A percentile compares a stretch with the other conserved stretches of the same genome.
Evolutionary conservation across 495 filamentous ascomycete species (phyloP).

Genomic region (Glarea lozoyensis): DNA sequence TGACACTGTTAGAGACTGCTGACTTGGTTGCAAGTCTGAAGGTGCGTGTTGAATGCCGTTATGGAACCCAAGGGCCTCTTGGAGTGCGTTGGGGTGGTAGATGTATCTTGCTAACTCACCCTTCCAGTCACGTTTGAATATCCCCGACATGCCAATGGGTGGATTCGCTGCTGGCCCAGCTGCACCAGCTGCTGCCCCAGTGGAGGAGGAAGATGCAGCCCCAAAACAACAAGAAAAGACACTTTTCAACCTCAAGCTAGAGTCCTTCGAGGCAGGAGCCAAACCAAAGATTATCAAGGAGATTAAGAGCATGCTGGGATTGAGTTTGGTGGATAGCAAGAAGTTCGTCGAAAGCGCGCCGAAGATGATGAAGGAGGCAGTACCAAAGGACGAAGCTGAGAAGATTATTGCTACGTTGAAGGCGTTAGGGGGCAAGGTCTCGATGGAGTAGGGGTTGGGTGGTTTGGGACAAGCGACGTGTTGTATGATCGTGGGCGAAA

Average conservation of each 20-base stretch:
- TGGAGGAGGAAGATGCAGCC: conserved; percentile 74
- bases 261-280: conserved; percentile 72
- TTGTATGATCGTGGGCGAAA: conserved; percentile 2
- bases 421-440: conserved; percentile 77
- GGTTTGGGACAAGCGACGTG: conserved; percentile 1
- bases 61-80: too few species aligned
- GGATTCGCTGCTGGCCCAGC: conserved; percentile 62
- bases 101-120: too few species aligned
- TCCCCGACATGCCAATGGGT: conserved; percentile 92
- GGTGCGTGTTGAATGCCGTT: too few species aligned
- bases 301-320: conserved; percentile 88
- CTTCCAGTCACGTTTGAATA: conserved; percentile 83
- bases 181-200: conserved; percentile 51
- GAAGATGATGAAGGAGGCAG: conserved; percentile 96
- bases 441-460: conserved; percentile 82
- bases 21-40: conserved; percentile 89
- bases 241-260: conserved; percentile 89
- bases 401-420: conserved; percentile 95
- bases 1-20: conserved; percentile 94
- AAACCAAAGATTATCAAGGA: conserved; percentile 99
- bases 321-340: conserved; percentile 98
- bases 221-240: conserved; percentile 89
- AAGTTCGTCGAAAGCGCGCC: conserved; percentile 98
- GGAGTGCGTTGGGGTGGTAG: too few species aligned
- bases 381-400: conserved; percentile 97